These are phyloP conservation scores for Erodium moschatum DNA, from an alignment of 441 rosid genomes.

Conservation along the genomic window DNA sequence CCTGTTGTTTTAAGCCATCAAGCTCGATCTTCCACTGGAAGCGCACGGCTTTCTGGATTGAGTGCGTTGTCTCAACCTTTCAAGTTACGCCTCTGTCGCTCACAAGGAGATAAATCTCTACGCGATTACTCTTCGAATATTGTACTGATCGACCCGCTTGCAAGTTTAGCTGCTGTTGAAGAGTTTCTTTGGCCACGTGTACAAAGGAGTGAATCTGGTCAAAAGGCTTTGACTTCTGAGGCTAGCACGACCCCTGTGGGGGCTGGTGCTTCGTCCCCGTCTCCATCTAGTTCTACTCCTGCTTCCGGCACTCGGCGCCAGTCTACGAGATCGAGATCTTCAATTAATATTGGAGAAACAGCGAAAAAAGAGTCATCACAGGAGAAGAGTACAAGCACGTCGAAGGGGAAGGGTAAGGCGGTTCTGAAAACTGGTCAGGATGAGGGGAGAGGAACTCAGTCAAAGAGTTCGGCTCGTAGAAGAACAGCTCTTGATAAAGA, in stretches of 20 bases:
- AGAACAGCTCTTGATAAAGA: slow-evolving; percentile 76
- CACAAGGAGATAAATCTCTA: slow-evolving; percentile 80
- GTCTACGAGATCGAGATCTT: slow-evolving; percentile 76
- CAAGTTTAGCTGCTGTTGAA: slow-evolving; percentile 91
- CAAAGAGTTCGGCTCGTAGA: slow-evolving; percentile 85
- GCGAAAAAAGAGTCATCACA: slow-evolving; percentile 54
- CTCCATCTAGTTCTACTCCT: slow-evolving; percentile 49
- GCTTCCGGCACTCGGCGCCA: slow-evolving; percentile 44
- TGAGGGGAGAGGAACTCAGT: slow-evolving; percentile 74
- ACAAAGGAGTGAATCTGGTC: slow-evolving; percentile 77
- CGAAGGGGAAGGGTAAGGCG: slow-evolving; percentile 96
- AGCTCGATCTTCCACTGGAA: slow-evolving; percentile 72
- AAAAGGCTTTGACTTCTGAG: slow-evolving; percentile 58
- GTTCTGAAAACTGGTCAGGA: slow-evolving; percentile 72
- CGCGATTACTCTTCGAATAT: slow-evolving; percentile 95
- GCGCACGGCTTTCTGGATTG: slow-evolving; percentile 93
- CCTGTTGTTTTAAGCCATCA: slow-evolving; percentile 95
- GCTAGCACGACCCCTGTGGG: slow-evolving; percentile 48
- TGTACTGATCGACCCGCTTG: slow-evolving; percentile 93
- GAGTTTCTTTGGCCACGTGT: slow-evolving; percentile 98
- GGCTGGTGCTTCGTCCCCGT: slow-evolving; percentile 75
- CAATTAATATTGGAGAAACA: slow-evolving; percentile 68
- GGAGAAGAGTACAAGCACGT: slow-evolving; percentile 67
- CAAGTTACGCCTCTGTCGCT: slow-evolving; percentile 91
- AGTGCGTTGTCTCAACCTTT: slow-evolving; percentile 94